Percentiles rank a stretch among this genome's conserved stretches.
Conservation (phyloP, 2,329 filamentous ascomycete genomes). For the Cladosporium phlei region DNA sequence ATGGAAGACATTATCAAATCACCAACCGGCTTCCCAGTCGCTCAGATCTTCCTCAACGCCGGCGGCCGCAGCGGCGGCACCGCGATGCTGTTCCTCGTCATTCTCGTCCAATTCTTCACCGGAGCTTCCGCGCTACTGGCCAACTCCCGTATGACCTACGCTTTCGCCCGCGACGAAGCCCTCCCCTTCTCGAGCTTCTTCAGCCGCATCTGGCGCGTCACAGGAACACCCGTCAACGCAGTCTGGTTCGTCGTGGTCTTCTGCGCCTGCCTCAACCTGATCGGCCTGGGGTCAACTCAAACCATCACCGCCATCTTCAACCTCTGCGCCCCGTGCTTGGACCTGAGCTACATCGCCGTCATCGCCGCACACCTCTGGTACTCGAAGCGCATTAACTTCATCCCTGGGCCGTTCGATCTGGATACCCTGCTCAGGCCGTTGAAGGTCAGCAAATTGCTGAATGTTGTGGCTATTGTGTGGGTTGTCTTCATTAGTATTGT, state of each 20-base stretch:
- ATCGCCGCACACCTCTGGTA: conserved; percentile 31
- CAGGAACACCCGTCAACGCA: conserved; percentile 49
- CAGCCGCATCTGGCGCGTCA: conserved; percentile 47
- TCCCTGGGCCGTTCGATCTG: conserved; percentile 51
- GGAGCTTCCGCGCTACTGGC: conserved; percentile 45
- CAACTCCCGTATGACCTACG: conserved; percentile 51
- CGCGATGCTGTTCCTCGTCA: conserved; percentile 53
- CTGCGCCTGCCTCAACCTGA: conserved; percentile 56
- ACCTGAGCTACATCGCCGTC: conserved; percentile 56
- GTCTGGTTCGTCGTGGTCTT: conserved; percentile 54
- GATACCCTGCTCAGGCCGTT: conserved; percentile 40
- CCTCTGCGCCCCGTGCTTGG: conserved; percentile 51
- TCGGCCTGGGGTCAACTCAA: conserved; percentile 53
- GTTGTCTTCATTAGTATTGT: conserved; percentile 51
- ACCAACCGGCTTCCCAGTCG: conserved; percentile 56
- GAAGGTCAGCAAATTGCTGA: conserved; percentile 38
- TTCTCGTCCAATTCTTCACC: conserved; percentile 57
- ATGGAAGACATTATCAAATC: conserved; percentile 51
- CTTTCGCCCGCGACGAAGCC: conserved; percentile 51
- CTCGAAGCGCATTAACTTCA: conserved; percentile 45
- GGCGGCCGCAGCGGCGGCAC: conserved; percentile 51
- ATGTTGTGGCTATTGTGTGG: conserved; percentile 49
- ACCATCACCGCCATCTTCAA: conserved; percentile 53
- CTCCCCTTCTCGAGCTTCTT: conserved; percentile 46
- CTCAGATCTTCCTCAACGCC: conserved; percentile 55